Conservation (phyloP, 1,284 basidiomycete genomes). For the Leccinum glutinopallens region DNA sequence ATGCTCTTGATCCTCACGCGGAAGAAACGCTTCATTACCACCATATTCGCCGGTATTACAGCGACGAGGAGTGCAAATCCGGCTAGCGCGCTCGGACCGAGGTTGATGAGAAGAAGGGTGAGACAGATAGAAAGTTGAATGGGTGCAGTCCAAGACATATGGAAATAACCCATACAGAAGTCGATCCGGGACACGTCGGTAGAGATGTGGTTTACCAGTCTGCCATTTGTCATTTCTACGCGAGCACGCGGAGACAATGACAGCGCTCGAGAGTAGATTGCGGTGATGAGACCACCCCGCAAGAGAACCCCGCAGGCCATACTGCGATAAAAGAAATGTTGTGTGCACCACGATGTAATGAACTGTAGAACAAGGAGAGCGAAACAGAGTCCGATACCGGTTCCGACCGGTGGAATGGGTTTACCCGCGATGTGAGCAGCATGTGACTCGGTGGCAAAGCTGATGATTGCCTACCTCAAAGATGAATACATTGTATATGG, state of each 20-base stretch:
- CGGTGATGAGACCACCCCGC: not conserved
- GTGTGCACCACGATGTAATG: conserved; percentile 65
- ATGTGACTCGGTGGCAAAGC: conserved; percentile 72
- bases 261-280: not conserved
- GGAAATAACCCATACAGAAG: not conserved
- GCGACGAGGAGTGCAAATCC: conserved; percentile 83
- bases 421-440: conserved; percentile 49
- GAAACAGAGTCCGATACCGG: conserved; percentile 76
- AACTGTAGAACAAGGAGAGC: conserved; percentile 74
- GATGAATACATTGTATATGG: conserved; percentile 7
- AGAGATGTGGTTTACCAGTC: not conserved
- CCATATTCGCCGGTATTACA: conserved; percentile 60
- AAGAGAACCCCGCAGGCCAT: not conserved
- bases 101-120: conserved; percentile 39
- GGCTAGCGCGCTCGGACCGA: conserved; percentile 80
- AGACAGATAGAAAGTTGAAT: not conserved
- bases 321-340: not conserved
- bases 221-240: not conserved
- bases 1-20: conserved; percentile 74
- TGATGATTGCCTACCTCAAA: conserved; percentile 64
- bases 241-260: not conserved
- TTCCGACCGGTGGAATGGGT: conserved; percentile 59
- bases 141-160: not conserved
- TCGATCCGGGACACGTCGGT: not conserved
- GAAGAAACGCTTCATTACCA: conserved; percentile 79